Evolutionary conservation across 352 stramenopile genomes (phyloP).

Genomic region (Globisporangium solare): DNA sequence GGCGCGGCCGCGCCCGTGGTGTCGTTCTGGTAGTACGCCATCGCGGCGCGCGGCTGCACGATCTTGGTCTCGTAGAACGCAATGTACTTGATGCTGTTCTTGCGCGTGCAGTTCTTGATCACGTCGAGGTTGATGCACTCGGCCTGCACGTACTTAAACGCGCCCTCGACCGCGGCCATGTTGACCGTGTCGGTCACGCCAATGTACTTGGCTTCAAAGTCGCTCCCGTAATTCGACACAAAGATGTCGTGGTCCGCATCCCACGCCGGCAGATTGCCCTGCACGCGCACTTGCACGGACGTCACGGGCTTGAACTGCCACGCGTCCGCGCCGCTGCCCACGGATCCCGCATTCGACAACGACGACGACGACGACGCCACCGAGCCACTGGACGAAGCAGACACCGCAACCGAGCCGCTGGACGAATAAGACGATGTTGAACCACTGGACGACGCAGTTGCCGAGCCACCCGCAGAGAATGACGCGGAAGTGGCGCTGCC

Average conservation of each 20-base stretch:
- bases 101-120: conserved; percentile 37
- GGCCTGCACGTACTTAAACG: conserved; percentile 56
- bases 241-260: conserved; percentile 27
- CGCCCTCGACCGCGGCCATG: conserved; percentile 45
- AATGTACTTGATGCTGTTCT: conserved; percentile 57
- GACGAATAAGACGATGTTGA: too few species aligned
- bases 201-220: conserved; percentile 36
- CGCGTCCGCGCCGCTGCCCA: not conserved
- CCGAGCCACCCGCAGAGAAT: too few species aligned
- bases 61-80: conserved; percentile 61
- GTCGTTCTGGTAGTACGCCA: conserved; percentile 39
- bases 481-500: too few species aligned
- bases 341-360: too few species aligned
- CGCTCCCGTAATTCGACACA: conserved; percentile 31
- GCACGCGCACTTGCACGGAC: conserved; percentile 44
- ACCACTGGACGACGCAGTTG: too few species aligned
- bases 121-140: conserved; percentile 52
- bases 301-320: conserved; percentile 33
- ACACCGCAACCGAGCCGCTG: too few species aligned
- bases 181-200: conserved; percentile 49
- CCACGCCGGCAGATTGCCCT: conserved; percentile 42
- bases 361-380: too few species aligned
- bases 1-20: conserved; percentile 11
- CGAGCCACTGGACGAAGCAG: too few species aligned
- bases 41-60: conserved; percentile 34